Base-by-base conservation (phyloP, 306 rosid species). In the Macrotyloma uniflorum region DNA sequence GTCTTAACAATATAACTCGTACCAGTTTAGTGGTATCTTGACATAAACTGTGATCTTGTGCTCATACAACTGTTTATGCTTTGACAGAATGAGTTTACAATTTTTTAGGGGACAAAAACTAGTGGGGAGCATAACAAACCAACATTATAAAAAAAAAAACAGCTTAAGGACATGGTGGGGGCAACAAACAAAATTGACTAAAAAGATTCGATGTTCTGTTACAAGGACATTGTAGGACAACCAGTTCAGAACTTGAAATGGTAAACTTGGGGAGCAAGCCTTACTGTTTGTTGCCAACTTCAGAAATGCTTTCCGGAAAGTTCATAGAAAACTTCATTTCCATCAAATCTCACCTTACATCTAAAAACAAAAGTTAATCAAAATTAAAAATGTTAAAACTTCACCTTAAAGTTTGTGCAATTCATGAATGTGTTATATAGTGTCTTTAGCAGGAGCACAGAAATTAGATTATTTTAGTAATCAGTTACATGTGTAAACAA, bases 91-190 rank as follows among this genome's bases (percentile, higher is more conserved):
- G 45, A 57, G 57, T 24, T 61, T 24, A 9, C 13, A 58, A 8
- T 20, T 16, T 45, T 74, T 16, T 13, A 26, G 45, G 35, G 15
- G 49, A 76, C 54, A 47, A 0, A 23, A 23, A 42, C 7, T 55
- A 16, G 73, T 75, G 85, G 81, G 67, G 67, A 81, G 61, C 77
- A 81, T 67, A 58, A 81, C 73, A 75, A 74, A 69, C 85, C 24
- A 5, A 19, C 2, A 6, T 6, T 16, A 8, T 35, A 42, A 18
- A 67, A 33, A 16, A 42, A 18, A 67, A 33, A 16, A 10, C 28
- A 6, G 2, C 6, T 11, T 6, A 43, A 38, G 22, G 42, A 61
- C 33, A 75, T 46, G 20, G 55, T 55, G 33, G 33, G 33, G 63
- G 3, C 58, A 24, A 16, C 42, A 3, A 28, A 23, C 4, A 33